Evolutionary conservation across 2,329 filamentous ascomycete genomes (phyloP), one percentile per base, ranked within the genome.

Genomic region (Trichoderma aggressivum): DNA sequence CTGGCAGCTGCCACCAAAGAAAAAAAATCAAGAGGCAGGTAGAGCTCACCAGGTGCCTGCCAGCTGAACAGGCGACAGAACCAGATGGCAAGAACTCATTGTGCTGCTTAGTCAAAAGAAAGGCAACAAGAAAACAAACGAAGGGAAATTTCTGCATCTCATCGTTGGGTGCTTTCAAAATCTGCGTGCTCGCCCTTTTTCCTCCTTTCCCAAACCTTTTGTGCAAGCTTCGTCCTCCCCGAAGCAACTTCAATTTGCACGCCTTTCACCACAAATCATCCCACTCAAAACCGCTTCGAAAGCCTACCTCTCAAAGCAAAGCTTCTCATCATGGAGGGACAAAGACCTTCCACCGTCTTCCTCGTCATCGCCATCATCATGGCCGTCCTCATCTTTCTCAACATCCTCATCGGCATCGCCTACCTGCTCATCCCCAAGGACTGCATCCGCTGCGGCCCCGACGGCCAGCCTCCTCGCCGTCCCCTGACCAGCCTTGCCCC

Each of bases 351-450:
- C 28, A n/a, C 56, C n/a, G 53, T 36, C 24, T 39, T 26, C 24
- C 59, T 76, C 3, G 59, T 69, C 59, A 56, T 56, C 24, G 66
- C 72, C 66, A 67, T 76, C 30, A 39, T 59, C 12, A 36, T 61
- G 2, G 24, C 72, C 26, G 62, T 75, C 10, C 30, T 61, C 3
- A 36, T 75, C 39, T 36, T 69, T 24, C 67, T 76, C 6, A 61
- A 72, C 28, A 8, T 75, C 21, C 65, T 70, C 66, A 70, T 71
- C 6, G 30, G 70, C 1, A 12, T 68, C 6, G 55, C 30, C 16
- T 70, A 50, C 16, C 43, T 62, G 14, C 50, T 58, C n/a, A 36
- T 59, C 7, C 65, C 65, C 21, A 50, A 50, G n/a, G 65, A 60
- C 21, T 69, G 65, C 36, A 60, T 36, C 60, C 8, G 32, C 21